Percentiles rank a stretch among this genome's conserved stretches.
Conservation (phyloP, 1,284 basidiomycete genomes). For the Ceratobasidium sp. region DNA sequence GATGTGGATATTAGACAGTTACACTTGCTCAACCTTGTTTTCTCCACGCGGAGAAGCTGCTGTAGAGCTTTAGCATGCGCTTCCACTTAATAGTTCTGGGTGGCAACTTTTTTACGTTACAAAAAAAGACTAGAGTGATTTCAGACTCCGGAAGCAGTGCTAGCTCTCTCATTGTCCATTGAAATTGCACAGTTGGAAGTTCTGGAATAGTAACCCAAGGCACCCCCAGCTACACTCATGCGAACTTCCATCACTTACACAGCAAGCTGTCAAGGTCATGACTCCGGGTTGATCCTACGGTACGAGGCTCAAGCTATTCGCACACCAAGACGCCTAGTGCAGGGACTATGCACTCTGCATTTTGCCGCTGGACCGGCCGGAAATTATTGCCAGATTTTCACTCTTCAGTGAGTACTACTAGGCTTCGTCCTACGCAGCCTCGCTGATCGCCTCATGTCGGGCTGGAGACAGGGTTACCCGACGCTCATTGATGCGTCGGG, state of each 20-base stretch:
- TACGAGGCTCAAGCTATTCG: background rate
- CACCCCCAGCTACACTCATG: background rate
- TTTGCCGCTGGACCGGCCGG: background rate
- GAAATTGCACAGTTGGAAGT: background rate
- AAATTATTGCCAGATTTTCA: background rate
- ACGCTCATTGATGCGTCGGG: background rate
- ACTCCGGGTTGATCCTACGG: slow-evolving; percentile 12
- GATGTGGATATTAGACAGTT: background rate
- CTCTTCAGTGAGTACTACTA: background rate
- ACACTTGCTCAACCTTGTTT: background rate
- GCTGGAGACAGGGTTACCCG: background rate
- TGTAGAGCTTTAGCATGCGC: slow-evolving; percentile 46
- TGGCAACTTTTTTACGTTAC: slow-evolving; percentile 61
- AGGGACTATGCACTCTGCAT: background rate
- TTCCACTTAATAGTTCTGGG: slow-evolving; percentile 21
- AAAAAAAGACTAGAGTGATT: slow-evolving; percentile 67
- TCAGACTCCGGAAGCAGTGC: background rate
- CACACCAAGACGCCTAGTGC: background rate
- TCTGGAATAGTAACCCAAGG: background rate
- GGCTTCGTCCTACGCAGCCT: slow-evolving; percentile 13
- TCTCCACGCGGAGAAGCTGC: background rate
- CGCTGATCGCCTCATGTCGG: background rate
- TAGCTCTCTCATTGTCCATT: background rate
- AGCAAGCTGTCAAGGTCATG: background rate
- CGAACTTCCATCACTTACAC: background rate